Evolutionary conservation across 2,329 filamentous ascomycete species (phyloP), one percentile per base, ranked within the genome.

Genomic region (Alternaria sp.): DNA sequence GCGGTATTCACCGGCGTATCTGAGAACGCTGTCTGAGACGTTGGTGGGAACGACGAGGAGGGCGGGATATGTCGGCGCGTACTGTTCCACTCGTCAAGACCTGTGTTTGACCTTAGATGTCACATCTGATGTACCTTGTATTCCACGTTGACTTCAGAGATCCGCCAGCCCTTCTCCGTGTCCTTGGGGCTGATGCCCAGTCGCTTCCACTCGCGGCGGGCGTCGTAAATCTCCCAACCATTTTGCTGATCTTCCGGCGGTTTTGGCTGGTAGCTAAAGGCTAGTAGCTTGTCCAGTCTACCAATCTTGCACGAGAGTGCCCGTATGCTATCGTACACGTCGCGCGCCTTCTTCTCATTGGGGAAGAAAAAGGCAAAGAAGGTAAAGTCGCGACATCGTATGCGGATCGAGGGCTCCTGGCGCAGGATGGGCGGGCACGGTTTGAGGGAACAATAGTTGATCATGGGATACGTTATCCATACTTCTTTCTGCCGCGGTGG

Each of bases 21-120:
- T 97, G 53, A 99, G 87, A 51, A 95, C 93, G 75, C 96, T 97
- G 80, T 99, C 96, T n/a, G 95, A 98, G 70, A 99, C 97, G 62
- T 88, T 89, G 23, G 90, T 89, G 21, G 96, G 96, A 17, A 99
- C 94, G 11, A 91, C 91, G 23, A 99, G 85, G 50, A 97, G 78
- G 4, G 90, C 89, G 12, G 96, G 96, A 78, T 99, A 99, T 3
- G 96, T 98, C 25, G 93, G 91, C 55, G 94, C 97, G 76, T 97
- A 98, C 83, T 81, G 63, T 53, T 54, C 21, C 57, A 43, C 44
- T 62, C 44, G 52, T 76, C 46, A 76, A 62, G 62, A 36, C n/a
- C 44, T 32, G 23, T 46, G 17, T 51, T 13, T 13, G 30, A 10
- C 19, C 25, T 65, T 45, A 36, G 19, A 8, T 49, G 25, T 50